phyloP scores from a whole-genome alignment of 2,329 filamentous ascomycete genomes.

The Talaromyces piceae region DNA sequence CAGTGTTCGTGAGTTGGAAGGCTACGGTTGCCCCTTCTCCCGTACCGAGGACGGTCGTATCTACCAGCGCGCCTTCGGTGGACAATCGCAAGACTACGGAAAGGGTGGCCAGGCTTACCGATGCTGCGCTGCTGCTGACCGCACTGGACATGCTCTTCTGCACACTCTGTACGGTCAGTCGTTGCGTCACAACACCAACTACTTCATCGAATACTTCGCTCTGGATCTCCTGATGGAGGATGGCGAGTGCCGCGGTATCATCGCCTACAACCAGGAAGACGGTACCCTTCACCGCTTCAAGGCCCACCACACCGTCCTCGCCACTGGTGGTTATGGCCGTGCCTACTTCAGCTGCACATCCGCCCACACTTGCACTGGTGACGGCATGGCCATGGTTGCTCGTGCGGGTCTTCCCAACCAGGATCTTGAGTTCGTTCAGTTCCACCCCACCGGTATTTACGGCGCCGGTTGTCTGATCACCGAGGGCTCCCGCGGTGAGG shows the following conservation, averaged over 20 bases:
- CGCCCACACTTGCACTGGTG: constrained; percentile 96
- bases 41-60: constrained; percentile 95
- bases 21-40: constrained; percentile 90
- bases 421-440: constrained; percentile 99
- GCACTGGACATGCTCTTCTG: constrained; percentile 93
- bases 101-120: constrained; percentile 98
- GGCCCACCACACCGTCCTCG: constrained; percentile 91
- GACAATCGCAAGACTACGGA: constrained; percentile 88
- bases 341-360: constrained; percentile 98
- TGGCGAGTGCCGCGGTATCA: constrained; percentile 89
- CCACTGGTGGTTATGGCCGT: constrained; percentile 94
- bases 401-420: constrained; percentile 97
- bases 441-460: constrained; percentile 98
- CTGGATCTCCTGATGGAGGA: constrained; percentile 96
- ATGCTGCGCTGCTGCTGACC: constrained; percentile 90
- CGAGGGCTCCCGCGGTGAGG: constrained; percentile 94
- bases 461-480: constrained; percentile 97
- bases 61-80: constrained; percentile 97
- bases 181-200: constrained; percentile 95
- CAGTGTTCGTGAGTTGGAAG: constrained; percentile 89
- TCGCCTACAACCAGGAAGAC: constrained; percentile 98
- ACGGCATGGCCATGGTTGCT: constrained; percentile 98
- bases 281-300: constrained; percentile 96
- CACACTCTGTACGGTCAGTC: constrained; percentile 99
- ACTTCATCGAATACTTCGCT: constrained; percentile 99